Evolutionary conservation across 768 basidiomycete genomes (phyloP), one percentile per base, ranked within the genome.

Genomic region (Mycena epipterygia): DNA sequence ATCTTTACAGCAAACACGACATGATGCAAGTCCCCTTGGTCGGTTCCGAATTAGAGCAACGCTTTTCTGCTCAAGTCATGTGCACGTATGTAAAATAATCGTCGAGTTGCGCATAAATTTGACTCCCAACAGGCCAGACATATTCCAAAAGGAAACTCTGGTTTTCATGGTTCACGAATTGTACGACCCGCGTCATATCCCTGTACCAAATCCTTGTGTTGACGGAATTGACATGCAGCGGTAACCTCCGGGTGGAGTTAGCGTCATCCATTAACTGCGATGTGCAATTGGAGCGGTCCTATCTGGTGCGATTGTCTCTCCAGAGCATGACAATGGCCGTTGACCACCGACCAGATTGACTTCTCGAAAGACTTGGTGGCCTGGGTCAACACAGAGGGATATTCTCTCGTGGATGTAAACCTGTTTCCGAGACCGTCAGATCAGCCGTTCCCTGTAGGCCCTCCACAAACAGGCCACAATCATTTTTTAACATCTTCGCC

Each of bases 121-220:
- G 51, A 41, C 64, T 12, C 35, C 27, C 29, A 60, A 19, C 69
- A 98, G 97, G 35, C 81, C 86, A 51, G 93, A 97, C 79, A 84
- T 98, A 35, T 92, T 94, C 76, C 87, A 91, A 30, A 91, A 93
- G 63, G 82, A 89, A 33, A 95, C 93, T 0, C 76, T 99, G 29
- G 89, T 99, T 32, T 81, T 99, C 46, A 95, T 98, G 76, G 90
- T 94, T 7, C 98, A 99, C 81, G 97, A 99, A 84, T 96, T 98
- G 97, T 97, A 79, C 78, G 95, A 81, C 32, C 35, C 32, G 60
- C 65, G 30, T 39, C 21, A 32, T 16, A 52, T 42, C 48, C 52
- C 25, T 35, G 5, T 62, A 9, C 35, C 56, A 39, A 49, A n/a
- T n/a, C n/a, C n/a, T 21, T 33, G 25, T 35, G 19, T 39, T 60